Evolutionary conservation across 2,329 filamentous ascomycete species (phyloP).

Genomic region (Domatiomyces catenatus): DNA sequence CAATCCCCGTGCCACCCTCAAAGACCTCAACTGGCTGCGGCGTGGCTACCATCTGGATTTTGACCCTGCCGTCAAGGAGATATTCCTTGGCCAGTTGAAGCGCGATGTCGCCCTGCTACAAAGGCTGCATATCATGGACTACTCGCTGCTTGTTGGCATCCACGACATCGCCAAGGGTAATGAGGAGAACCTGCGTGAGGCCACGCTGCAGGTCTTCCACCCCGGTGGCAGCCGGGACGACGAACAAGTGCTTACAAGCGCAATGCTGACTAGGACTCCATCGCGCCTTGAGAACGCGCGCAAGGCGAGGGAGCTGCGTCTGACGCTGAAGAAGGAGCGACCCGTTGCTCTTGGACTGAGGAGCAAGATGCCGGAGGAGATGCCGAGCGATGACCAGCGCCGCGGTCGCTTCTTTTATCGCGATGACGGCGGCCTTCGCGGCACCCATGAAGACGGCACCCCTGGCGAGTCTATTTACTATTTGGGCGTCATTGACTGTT

Average conservation of each 20-base stretch:
- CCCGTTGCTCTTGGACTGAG: conserved; percentile 81
- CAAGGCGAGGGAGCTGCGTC: conserved; percentile 77
- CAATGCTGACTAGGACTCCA: conserved; percentile 66
- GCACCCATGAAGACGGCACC: conserved; percentile 76
- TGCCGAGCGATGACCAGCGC: conserved; percentile 51
- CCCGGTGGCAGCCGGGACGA: conserved; percentile 59
- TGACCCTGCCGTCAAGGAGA: conserved; percentile 69
- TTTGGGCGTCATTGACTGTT: conserved; percentile 91
- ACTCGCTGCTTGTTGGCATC: conserved; percentile 85
- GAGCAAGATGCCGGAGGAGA: conserved; percentile 78
- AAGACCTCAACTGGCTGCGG: conserved; percentile 92
- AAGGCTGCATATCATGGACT: conserved; percentile 92
- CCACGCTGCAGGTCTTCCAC: conserved; percentile 86
- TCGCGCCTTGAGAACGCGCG: conserved; percentile 84
- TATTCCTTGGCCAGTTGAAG: conserved; percentile 80
- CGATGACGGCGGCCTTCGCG: conserved; percentile 83
- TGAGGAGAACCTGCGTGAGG: conserved; percentile 79
- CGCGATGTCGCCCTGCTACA: conserved; percentile 77
- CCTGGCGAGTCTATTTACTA: conserved; percentile 92
- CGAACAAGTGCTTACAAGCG: conserved; percentile 27
- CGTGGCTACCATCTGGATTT: conserved; percentile 74
- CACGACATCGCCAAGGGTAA: conserved; percentile 84
- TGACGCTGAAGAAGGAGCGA: conserved; percentile 83
- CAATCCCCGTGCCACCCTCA: conserved; percentile 84
- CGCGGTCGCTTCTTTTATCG: conserved; percentile 75